Percentiles rank a stretch among this genome's conserved stretches.
Evolutionary conservation across 768 basidiomycete genomes (phyloP).

Genomic region (Trametes gibbosa): DNA sequence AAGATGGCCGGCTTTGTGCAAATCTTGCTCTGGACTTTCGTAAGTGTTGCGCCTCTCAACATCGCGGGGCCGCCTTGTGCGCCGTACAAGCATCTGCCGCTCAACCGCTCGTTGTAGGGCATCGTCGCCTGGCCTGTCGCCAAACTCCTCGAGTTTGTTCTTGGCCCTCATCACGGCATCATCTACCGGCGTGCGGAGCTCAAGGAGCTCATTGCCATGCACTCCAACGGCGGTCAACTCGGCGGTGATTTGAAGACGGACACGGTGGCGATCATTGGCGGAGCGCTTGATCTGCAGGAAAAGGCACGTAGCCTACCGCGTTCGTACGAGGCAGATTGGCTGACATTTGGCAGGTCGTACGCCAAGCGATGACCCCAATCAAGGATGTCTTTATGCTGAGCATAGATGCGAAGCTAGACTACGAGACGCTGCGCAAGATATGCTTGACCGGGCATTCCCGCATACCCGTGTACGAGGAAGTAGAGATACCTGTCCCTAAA

Average conservation of each 20-base stretch:
- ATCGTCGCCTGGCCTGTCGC: constrained; percentile 84
- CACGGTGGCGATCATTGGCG: constrained; percentile 87
- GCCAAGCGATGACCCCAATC: constrained; percentile 78
- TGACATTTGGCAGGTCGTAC: constrained; percentile 8
- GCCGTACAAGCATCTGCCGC: not conserved
- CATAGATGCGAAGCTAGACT: constrained; percentile 81
- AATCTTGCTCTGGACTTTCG: constrained; percentile 65
- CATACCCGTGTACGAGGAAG: constrained; percentile 80
- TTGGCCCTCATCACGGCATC: constrained; percentile 87
- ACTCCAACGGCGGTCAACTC: constrained; percentile 64
- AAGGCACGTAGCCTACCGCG: constrained; percentile 42
- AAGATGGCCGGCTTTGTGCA: constrained; percentile 76
- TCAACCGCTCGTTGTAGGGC: constrained; percentile 40
- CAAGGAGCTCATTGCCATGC: constrained; percentile 89
- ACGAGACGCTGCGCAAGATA: constrained; percentile 72
- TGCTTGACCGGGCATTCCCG: constrained; percentile 82
- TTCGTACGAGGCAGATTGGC: not conserved
- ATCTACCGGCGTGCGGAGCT: constrained; percentile 83
- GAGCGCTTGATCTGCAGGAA: constrained; percentile 84
- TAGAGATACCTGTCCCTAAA: constrained; percentile 53
- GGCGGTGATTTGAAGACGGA: constrained; percentile 86
- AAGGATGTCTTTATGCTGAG: constrained; percentile 83
- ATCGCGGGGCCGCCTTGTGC: not conserved
- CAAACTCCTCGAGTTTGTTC: constrained; percentile 70
- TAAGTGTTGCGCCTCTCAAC: constrained; percentile 25